Evolutionary conservation across 139 green algal genomes (phyloP), one percentile per base, ranked within the genome.

Genomic region (Chlorella vulgaris): DNA sequence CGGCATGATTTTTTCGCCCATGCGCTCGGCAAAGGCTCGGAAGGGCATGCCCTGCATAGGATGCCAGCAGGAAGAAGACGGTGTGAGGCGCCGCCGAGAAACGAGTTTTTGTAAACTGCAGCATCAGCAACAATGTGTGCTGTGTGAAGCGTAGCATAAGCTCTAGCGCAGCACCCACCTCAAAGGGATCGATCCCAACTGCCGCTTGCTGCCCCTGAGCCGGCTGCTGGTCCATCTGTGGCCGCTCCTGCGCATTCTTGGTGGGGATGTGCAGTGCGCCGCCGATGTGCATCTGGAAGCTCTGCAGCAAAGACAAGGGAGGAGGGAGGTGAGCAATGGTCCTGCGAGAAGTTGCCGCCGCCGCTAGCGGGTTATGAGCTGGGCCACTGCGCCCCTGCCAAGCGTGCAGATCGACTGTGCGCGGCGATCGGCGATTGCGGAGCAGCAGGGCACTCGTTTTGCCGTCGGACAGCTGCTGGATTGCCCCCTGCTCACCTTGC

Each of bases 211-310:
- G 29, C 38, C 35, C 39, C 38, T 78, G 67, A 31, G 71, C 33
- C 15, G 47, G 10, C 33, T 81, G 63, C 31, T 74, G 67, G 24
- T 67, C 42, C n/a, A 50, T 28, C 8, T 40, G 28, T 28, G 70
- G 79, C 33, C 53, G 50, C 26, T 58, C 42, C 43, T 69, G 26
- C 10, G 80, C 80, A 39, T 86, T 63, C 24, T 21, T 18, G 6
- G 70, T 85, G 70, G 88, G 88, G 19, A 91, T 78, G 38, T 67
- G 66, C 15, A 91, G 73, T 19, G 76, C 50, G 13, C 62, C 88
- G 2, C 88, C 88, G 7, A 91, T 69, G 78, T 91, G 88, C 62
- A 91, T 70, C 35, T 69, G 74, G 78, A 89, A 89, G 67, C 36
- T 89, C 88, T 91, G 86, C 78, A 74, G 47, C 4, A 3, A 83